phyloP scores from a whole-genome alignment of 2,329 filamentous ascomycete species.

The Trichoderma koningii region DNA sequence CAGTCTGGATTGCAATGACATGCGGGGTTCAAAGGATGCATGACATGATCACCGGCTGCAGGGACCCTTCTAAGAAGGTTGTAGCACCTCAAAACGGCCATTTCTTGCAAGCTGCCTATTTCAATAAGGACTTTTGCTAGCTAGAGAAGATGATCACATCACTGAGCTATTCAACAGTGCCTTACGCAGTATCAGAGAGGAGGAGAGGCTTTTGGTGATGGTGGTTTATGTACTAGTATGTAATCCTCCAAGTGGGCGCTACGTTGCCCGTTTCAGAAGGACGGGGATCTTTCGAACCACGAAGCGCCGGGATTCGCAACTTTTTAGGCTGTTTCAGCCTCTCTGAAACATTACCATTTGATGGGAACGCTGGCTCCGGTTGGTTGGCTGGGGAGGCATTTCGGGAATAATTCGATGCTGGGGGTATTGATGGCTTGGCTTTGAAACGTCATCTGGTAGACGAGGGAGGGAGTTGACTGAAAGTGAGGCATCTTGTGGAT shows the following conservation, averaged over 20 bases:
- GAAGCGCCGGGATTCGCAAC: slow-evolving; percentile 11
- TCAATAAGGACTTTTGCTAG: neutral
- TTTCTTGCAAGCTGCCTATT: neutral
- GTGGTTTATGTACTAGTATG: neutral
- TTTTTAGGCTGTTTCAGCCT: slow-evolving; percentile 9
- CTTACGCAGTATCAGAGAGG: too few species aligned
- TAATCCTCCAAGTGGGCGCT: slow-evolving; percentile 12
- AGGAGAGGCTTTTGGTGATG: too few species aligned
- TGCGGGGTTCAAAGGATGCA: neutral
- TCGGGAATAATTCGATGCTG: neutral
- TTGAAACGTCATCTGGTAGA: slow-evolving; percentile 11
- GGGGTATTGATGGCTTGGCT: neutral
- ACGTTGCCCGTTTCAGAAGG: slow-evolving; percentile 24
- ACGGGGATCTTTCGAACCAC: neutral
- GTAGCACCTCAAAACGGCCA: neutral
- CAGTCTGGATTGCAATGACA: neutral
- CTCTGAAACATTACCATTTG: neutral
- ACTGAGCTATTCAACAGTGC: neutral
- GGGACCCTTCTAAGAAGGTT: slow-evolving; percentile 3
- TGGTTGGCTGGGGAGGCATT: slow-evolving; percentile 12
- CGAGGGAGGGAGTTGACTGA: neutral
- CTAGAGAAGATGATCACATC: neutral
- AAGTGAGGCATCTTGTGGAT: too few species aligned
- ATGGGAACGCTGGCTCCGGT: neutral
- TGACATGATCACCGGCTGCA: slow-evolving; percentile 5